Evolutionary conservation across 495 filamentous ascomycete genomes (phyloP), one percentile per base, ranked within the genome.

Genomic region (Penicillium angulare): DNA sequence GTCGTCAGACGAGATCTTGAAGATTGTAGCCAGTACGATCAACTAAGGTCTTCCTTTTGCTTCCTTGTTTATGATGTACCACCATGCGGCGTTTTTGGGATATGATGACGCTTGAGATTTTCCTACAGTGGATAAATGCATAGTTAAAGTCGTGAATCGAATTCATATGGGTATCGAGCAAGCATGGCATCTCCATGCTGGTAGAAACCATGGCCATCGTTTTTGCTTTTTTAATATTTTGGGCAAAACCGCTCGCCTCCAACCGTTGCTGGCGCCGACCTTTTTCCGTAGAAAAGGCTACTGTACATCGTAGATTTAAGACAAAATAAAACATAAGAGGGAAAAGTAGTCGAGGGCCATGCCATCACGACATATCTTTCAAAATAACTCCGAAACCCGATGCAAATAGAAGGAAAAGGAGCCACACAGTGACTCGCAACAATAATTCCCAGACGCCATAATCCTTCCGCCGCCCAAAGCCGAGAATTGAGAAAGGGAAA

Each of bases 1-100:
- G 72, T 72, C 78, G 13, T 77, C 81, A 0, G 93, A 93, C 66
- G 92, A 96, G 68, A 76, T 96, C 13, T 66, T 98, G 59, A 86
- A 86, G 66, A 67, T 88, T 26, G 90, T 92, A 42, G 85, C 86
- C 18, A 59, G 67, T 40, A 44, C 55, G n/a, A 49, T 75, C 29
- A 59, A 56, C 22, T 65, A 34, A 57, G 26, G 17, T 33, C 21
- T 35, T 10, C 32, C 7, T 9, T n/a, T 15, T 20, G 13, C 8
- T 32, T 18, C 27, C 5, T 17, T 34, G 15, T 49, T 49, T 32
- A 52, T 34, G 27, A 51, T 56, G 43, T 51, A 56, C 38, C 47
- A 56, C 35, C 21, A 46, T 23, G 27, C 12, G 52, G 52, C 47
- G 52, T 55, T 50, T 13, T 15, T 33, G 45, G 39, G 21, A 40